A percentile compares a stretch with the other conserved stretches of the same genome.
phyloP scores from a whole-genome alignment of 1,284 basidiomycete species.

The Melanopsichium pennsylvanicum region DNA sequence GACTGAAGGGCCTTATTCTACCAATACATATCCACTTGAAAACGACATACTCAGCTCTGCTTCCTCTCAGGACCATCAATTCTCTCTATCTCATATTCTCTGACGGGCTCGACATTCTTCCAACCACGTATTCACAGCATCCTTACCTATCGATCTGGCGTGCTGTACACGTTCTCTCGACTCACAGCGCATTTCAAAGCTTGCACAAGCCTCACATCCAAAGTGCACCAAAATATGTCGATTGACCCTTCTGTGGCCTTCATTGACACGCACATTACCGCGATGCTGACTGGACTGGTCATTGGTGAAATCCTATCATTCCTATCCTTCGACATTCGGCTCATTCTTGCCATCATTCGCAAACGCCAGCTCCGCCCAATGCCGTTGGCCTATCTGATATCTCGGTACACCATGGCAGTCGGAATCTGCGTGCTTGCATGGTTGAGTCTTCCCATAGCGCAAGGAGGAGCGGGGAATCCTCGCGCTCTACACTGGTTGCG shows the following conservation, averaged over 20 bases:
- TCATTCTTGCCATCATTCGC: slow-evolving; percentile 11
- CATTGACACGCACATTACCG: slow-evolving; percentile 27
- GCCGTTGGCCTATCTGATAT: slow-evolving; percentile 19
- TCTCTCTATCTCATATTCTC: too few species aligned
- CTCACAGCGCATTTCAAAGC: too few species aligned
- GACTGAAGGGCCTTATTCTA: too few species aligned
- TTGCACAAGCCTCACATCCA: too few species aligned
- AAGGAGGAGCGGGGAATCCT: neutral
- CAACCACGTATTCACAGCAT: too few species aligned
- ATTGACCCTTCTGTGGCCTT: neutral
- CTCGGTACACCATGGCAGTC: slow-evolving; percentile 12
- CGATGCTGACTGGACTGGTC: slow-evolving; percentile 14
- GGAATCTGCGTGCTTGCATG: slow-evolving; percentile 8
- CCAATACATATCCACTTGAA: too few species aligned
- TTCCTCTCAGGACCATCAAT: too few species aligned
- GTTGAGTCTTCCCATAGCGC: slow-evolving; percentile 2
- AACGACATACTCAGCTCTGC: too few species aligned
- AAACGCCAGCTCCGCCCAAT: slow-evolving; percentile 9
- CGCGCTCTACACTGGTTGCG: slow-evolving; percentile 3
- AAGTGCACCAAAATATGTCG: too few species aligned
- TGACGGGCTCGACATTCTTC: too few species aligned
- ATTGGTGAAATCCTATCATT: slow-evolving; percentile 30
- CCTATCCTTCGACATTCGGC: slow-evolving; percentile 20
- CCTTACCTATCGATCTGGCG: too few species aligned
- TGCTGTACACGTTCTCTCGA: too few species aligned